Evolutionary conservation across 208 protist species (phyloP).

Genomic region (Trypanosoma grayi): DNA sequence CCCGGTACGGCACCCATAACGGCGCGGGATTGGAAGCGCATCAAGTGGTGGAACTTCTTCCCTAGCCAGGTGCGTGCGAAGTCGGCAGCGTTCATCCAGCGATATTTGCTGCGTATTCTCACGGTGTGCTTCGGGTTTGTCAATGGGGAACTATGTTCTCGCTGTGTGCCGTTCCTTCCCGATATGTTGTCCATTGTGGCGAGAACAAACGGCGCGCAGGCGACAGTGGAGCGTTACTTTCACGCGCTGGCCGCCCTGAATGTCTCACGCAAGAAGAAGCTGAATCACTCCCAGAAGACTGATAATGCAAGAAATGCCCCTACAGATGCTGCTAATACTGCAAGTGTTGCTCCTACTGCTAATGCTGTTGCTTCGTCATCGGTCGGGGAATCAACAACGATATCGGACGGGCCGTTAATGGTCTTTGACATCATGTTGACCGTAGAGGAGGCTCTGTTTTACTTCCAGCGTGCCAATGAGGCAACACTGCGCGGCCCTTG

Average conservation of each 20-base stretch:
- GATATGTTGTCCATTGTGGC: conserved; percentile 35
- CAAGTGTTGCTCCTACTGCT: too few species aligned
- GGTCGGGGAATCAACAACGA: too few species aligned
- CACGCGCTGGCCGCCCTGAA: conserved; percentile 51
- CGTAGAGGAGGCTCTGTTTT: conserved; percentile 26
- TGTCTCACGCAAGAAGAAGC: conserved; percentile 12
- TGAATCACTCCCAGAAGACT: conserved; percentile 3
- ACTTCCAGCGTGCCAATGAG: conserved; percentile 17
- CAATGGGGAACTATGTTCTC: conserved; percentile 24
- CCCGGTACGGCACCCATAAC: neutral
- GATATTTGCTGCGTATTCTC: conserved; percentile 31
- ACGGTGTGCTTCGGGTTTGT: conserved; percentile 39
- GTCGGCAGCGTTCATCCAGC: conserved; percentile 12
- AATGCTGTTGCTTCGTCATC: too few species aligned
- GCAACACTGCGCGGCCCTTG: conserved; percentile 6
- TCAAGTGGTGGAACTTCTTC: conserved; percentile 35
- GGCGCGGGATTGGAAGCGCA: conserved; percentile 23
- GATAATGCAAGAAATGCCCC: too few species aligned
- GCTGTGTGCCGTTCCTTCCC: conserved; percentile 35
- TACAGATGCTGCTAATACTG: too few species aligned
- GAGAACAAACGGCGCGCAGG: conserved; percentile 14
- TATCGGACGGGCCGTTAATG: conserved; percentile 7
- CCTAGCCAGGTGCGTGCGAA: neutral
- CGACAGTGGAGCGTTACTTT: conserved; percentile 43
- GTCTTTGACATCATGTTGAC: conserved; percentile 21